Conservation (phyloP, 1,284 basidiomycete genomes). For the Taiwanofungus camphoratus region DNA sequence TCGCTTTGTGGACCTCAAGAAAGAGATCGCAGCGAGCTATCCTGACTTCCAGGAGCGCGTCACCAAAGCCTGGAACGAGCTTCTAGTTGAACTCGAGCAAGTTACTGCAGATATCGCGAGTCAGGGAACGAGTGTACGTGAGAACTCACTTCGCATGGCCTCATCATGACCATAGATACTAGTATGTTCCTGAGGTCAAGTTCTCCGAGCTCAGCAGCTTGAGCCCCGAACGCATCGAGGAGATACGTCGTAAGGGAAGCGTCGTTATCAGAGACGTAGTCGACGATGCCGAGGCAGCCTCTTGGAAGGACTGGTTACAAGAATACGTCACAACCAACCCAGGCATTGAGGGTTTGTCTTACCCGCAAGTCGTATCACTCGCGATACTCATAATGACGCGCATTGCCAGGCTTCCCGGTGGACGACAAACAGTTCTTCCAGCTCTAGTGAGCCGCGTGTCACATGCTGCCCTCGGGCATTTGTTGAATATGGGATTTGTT, state of each 20-base stretch:
- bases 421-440: constrained; percentile 68
- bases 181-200: constrained; percentile 53
- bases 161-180: constrained; percentile 19
- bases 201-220: constrained; percentile 49
- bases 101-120: constrained; percentile 39
- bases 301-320: constrained; percentile 52
- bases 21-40: constrained; percentile 44
- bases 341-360: constrained; percentile 39
- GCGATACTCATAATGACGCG: neutral
- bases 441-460: constrained; percentile 46
- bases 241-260: constrained; percentile 50
- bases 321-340: constrained; percentile 56
- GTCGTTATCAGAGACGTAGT: constrained; percentile 63
- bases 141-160: neutral
- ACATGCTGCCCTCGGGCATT: neutral
- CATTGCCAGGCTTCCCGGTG: constrained; percentile 43
- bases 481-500: neutral
- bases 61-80: constrained; percentile 50
- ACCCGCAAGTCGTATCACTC: neutral
- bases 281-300: constrained; percentile 43
- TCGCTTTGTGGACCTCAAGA: constrained; percentile 51
- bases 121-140: constrained; percentile 44
- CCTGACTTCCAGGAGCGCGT: constrained; percentile 46
- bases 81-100: constrained; percentile 44
- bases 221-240: constrained; percentile 38